Conservation (phyloP, 495 filamentous ascomycete genomes). For the Penicillium antarcticum region DNA sequence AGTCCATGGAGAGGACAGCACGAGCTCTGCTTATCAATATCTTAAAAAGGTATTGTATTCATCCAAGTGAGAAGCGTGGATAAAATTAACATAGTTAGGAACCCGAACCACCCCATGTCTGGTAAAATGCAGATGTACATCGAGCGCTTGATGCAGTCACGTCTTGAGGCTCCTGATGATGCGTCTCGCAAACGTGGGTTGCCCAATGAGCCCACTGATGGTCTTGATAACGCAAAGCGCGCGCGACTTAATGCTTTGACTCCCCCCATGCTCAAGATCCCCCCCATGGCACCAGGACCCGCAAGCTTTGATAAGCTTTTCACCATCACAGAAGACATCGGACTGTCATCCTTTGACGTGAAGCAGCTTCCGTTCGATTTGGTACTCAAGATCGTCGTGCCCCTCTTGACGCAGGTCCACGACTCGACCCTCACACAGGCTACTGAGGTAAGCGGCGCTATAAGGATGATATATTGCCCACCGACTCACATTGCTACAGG, state of each 20-base stretch:
- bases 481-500: constrained; percentile 30
- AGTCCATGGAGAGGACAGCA: constrained; percentile 91
- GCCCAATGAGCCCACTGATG: constrained; percentile 64
- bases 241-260: constrained; percentile 59
- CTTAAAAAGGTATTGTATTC: constrained; percentile 58
- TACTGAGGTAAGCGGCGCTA: constrained; percentile 48
- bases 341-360: constrained; percentile 76
- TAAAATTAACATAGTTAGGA: constrained; percentile 43
- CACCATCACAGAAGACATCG: constrained; percentile 72
- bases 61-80: not conserved
- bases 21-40: constrained; percentile 78
- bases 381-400: constrained; percentile 72
- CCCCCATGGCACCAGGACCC: constrained; percentile 68
- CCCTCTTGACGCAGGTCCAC: constrained; percentile 63
- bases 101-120: constrained; percentile 62
- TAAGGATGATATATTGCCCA: not conserved
- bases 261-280: constrained; percentile 52
- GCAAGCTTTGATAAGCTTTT: constrained; percentile 76
- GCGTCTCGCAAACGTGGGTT: constrained; percentile 70
- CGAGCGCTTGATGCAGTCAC: constrained; percentile 70
- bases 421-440: constrained; percentile 61
- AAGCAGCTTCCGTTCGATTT: constrained; percentile 68
- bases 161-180: constrained; percentile 69
- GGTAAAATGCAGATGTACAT: constrained; percentile 77
- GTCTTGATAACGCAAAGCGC: constrained; percentile 65